A percentile compares a stretch with the other conserved stretches of the same genome.
Evolutionary conservation across 371 early-diverging fungal genomes (phyloP).

Genomic region (Mortierella sp.): DNA sequence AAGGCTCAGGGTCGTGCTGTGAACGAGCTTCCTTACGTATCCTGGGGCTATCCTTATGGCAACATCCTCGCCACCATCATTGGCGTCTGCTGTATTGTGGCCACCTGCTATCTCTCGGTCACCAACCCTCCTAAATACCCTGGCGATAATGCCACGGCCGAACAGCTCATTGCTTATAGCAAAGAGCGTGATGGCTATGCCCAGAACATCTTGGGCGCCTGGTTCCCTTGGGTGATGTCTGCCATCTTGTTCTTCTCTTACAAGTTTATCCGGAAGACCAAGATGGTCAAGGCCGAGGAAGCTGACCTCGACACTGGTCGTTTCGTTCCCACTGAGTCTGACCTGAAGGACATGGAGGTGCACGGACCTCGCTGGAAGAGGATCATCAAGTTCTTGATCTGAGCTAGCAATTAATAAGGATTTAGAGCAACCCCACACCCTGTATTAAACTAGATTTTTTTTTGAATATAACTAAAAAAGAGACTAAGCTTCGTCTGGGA

Average conservation of each 20-base stretch:
- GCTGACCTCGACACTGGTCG: conserved; percentile 62
- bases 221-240: conserved; percentile 41
- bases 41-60: conserved; percentile 78
- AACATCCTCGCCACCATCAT: conserved; percentile 68
- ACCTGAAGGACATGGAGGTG: conserved; percentile 14
- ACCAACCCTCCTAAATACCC: conserved; percentile 19
- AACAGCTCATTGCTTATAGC: neutral
- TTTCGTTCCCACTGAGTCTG: conserved; percentile 22
- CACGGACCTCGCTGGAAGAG: conserved; percentile 32
- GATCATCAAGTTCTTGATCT: conserved; percentile 23
- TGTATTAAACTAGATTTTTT: neutral
- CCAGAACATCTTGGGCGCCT: conserved; percentile 29
- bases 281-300: conserved; percentile 63
- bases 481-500: neutral
- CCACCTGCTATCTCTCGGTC: conserved; percentile 46
- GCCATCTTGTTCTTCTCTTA: conserved; percentile 57
- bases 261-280: conserved; percentile 60
- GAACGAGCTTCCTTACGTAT: conserved; percentile 75
- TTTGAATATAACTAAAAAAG: neutral
- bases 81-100: conserved; percentile 70
- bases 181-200: conserved; percentile 15
- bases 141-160: conserved; percentile 19
- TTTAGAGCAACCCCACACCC: too few species aligned
- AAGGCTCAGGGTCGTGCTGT: conserved; percentile 71
- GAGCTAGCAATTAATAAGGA: too few species aligned